Percentiles rank a stretch among this genome's conserved stretches.
phyloP scores from a whole-genome alignment of 257 asterid species.

The Nicotiana knightiana region DNA sequence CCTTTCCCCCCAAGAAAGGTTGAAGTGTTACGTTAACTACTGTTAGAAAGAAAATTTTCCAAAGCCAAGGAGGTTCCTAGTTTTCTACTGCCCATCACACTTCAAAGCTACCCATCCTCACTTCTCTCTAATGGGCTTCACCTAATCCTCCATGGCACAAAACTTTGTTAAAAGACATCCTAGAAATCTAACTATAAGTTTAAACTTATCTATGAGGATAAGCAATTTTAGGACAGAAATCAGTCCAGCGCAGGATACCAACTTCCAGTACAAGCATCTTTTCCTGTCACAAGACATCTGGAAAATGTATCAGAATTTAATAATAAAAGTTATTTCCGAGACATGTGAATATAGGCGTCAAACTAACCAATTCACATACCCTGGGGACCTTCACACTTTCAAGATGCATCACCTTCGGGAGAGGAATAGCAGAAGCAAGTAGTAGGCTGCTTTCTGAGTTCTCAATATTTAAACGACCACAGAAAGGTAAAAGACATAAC shows the following conservation, averaged over 20 bases:
- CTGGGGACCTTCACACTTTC: conserved; percentile 36
- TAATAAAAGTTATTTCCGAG: conserved; percentile 8
- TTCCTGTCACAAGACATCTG: conserved; percentile 59
- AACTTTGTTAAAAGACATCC: neutral
- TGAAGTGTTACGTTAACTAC: too few relatives aligned
- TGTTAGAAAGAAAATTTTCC: neutral
- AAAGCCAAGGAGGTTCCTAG: neutral
- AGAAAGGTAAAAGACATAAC: conserved; percentile 11
- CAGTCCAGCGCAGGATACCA: neutral
- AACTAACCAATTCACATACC: conserved; percentile 33
- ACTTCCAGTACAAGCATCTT: conserved; percentile 9
- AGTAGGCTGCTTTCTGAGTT: conserved; percentile 37
- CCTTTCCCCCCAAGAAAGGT: too few relatives aligned
- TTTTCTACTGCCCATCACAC: neutral
- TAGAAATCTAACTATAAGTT: neutral
- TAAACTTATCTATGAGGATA: neutral
- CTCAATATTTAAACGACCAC: conserved; percentile 26
- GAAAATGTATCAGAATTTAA: conserved; percentile 46
- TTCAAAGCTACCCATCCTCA: conserved; percentile 1
- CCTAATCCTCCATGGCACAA: neutral
- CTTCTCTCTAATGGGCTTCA: neutral
- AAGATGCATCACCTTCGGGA: conserved; percentile 35
- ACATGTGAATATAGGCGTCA: conserved; percentile 6
- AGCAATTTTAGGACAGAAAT: neutral
- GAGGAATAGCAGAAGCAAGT: conserved; percentile 34